These are phyloP conservation scores for Colletotrichum lentis DNA, from an alignment of 2,329 filamentous ascomycete genomes.

Conservation along the genomic window DNA sequence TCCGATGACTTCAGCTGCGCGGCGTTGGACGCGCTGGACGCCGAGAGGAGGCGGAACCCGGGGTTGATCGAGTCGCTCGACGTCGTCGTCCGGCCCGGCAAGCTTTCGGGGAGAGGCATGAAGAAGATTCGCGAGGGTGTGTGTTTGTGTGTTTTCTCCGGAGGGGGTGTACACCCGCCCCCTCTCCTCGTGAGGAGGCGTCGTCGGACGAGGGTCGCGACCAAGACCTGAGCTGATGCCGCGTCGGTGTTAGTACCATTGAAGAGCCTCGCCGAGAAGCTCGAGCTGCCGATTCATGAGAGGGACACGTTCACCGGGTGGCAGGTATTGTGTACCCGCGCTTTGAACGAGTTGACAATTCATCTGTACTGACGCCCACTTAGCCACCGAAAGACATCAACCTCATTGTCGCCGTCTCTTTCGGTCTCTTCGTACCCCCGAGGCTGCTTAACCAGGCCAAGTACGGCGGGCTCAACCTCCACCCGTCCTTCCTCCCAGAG, in stretches of 20 bases:
- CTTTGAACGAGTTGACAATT: background rate
- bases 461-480: conserved; percentile 92
- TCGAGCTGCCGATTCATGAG: conserved; percentile 75
- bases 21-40: conserved; percentile 74
- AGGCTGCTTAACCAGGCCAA: conserved; percentile 73
- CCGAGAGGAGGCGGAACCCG: conserved; percentile 62
- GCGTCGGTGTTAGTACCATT: conserved; percentile 70
- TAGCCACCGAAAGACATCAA: conserved; percentile 71
- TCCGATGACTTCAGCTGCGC: conserved; percentile 89
- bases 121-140: conserved; percentile 73
- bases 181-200: background rate
- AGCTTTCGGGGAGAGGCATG: conserved; percentile 77
- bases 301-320: conserved; percentile 85
- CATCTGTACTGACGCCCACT: conserved; percentile 10
- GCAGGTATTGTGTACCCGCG: conserved; percentile 62
- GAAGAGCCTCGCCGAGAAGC: conserved; percentile 67
- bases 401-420: conserved; percentile 90
- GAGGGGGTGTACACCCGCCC: too few species aligned
- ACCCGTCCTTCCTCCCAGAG: conserved; percentile 90
- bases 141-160: conserved; percentile 39
- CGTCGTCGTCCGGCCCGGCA: conserved; percentile 83
- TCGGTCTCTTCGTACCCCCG: conserved; percentile 86
- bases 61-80: conserved; percentile 77
- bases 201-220: background rate
- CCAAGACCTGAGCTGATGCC: background rate